These are phyloP conservation scores for Pseudotulostoma volvatum DNA, from an alignment of 495 filamentous ascomycete species.

Conservation along the genomic window DNA sequence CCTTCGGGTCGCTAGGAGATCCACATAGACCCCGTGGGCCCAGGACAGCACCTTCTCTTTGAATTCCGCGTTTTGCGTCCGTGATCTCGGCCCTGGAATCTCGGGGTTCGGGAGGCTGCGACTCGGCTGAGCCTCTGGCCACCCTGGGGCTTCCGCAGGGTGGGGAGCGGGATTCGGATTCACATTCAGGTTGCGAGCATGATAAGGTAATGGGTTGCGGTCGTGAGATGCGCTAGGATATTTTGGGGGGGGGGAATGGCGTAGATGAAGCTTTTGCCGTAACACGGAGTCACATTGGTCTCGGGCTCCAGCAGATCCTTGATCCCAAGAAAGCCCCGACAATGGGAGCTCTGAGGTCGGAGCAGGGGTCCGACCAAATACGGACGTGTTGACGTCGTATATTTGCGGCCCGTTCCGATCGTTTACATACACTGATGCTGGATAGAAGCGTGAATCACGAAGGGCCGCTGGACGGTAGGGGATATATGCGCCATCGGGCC, in stretches of 20 bases:
- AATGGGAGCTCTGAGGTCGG: conserved; percentile 13
- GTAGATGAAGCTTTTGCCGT: conserved; percentile 27
- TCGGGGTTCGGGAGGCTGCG: background rate
- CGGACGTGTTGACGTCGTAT: conserved; percentile 16
- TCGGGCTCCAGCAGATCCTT: conserved; percentile 12
- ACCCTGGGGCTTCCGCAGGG: background rate
- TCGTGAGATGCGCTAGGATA: conserved; percentile 7
- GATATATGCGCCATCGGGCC: conserved; percentile 60
- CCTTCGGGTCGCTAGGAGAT: conserved; percentile 49
- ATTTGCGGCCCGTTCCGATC: conserved; percentile 10
- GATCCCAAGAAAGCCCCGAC: conserved; percentile 18
- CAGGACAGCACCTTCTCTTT: conserved; percentile 69
- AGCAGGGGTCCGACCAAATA: conserved; percentile 15
- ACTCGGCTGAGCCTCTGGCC: background rate
- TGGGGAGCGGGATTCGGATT: background rate
- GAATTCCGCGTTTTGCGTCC: conserved; percentile 39
- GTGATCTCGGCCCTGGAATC: conserved; percentile 4
- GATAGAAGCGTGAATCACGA: conserved; percentile 38
- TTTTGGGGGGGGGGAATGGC: conserved; percentile 26
- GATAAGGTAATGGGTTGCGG: conserved; percentile 19
- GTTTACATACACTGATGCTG: conserved; percentile 9
- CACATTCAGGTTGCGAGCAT: conserved; percentile 9
- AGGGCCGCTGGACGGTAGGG: conserved; percentile 57
- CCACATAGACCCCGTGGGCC: conserved; percentile 78
- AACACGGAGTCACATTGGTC: conserved; percentile 14